Evolutionary conservation across 306 rosid genomes (phyloP), one percentile per base, ranked within the genome.

Genomic region (Acacia melanoxylon): DNA sequence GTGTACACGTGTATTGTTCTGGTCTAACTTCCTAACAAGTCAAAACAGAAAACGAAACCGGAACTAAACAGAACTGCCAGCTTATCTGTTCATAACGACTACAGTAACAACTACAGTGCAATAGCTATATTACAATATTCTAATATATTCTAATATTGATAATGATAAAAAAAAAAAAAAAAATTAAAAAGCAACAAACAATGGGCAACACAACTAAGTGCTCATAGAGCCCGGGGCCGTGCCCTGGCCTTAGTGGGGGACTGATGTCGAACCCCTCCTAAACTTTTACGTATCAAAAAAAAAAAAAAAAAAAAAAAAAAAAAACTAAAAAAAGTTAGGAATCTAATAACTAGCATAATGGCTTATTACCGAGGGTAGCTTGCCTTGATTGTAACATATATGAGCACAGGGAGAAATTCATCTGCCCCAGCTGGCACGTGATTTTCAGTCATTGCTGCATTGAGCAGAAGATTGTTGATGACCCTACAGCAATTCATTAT

Each of bases 381-480:
- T 88, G 97, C 93, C 97, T 92, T 92, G 93, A 92, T 92, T 35
- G 72, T 87, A 54, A 92, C 90, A 78, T 88, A 92, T 77, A 91
- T 92, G 77, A 92, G 94, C 56, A 92, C 91, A 54, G 95, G 93
- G 65, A 92, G 95, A 78, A 92, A 91, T 83, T 86, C 97, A 80
- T 92, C 97, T 20, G 93, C 93, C 33, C 97, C 97, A 20, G 90
- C 92, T 19, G 91, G 89, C 35, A 83, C 90, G 81, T 84, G 92
- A 70, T 83, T 77, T 75, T 88, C 95, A 27, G 93, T 83, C 86
- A 88, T 80, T 33, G 97, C 85, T 68, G 85, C 91, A 84, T 88
- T 91, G 45, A 92, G 88, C 86, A 92, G 79, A 66, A 91, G 76
- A 87, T 91, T 91, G 86, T 89, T 92, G 83, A 92, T 92, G 83